These are phyloP conservation scores for Hymenoscyphus scutula DNA, from an alignment of 2,329 filamentous ascomycete species.

Conservation along the genomic window DNA sequence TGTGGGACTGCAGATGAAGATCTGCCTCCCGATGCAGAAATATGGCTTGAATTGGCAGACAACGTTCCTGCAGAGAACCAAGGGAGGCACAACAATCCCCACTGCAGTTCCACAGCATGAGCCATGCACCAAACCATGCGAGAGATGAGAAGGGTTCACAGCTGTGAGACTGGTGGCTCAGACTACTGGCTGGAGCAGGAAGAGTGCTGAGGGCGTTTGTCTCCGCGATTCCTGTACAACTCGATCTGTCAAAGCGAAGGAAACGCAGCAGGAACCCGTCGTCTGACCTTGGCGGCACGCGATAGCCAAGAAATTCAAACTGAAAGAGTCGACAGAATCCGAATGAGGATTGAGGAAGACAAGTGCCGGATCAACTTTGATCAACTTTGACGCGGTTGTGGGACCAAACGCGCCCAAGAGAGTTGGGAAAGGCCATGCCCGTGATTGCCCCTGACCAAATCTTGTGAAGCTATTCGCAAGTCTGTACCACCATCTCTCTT, in stretches of 20 bases:
- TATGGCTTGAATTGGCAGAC: background rate
- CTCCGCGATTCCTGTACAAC: background rate
- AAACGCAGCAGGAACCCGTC: constrained; percentile 2
- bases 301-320: background rate
- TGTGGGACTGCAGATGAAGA: constrained; percentile 1
- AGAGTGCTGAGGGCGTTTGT: background rate
- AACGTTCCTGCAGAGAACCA: background rate
- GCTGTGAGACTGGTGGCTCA: background rate
- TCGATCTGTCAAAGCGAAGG: background rate
- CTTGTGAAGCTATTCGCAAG: constrained; percentile 11
- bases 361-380: background rate
- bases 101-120: background rate
- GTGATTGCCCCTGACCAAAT: constrained; percentile 3
- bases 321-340: background rate
- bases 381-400: background rate
- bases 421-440: background rate
- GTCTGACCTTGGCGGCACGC: constrained; percentile 8
- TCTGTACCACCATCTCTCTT: background rate
- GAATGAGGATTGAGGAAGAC: background rate
- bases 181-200: background rate
- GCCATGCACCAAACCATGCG: constrained; percentile 10
- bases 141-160: background rate
- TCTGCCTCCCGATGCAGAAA: constrained; percentile 2
- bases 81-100: background rate
- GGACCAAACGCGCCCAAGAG: background rate